phyloP scores from a whole-genome alignment of 2,329 filamentous ascomycete species.

The Fusarium duplospermum region DNA sequence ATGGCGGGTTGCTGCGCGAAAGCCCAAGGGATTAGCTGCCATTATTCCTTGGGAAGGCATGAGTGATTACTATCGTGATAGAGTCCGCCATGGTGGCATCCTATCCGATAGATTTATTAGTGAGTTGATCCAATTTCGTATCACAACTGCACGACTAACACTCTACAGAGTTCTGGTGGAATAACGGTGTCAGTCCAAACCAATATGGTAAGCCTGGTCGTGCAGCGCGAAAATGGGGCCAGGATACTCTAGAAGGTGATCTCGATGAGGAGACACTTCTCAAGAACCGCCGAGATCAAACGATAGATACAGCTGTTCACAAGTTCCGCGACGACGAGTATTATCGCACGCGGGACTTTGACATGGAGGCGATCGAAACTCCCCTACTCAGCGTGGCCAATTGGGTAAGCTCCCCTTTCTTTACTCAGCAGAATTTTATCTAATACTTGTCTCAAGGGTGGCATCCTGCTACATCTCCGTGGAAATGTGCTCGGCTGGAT shows the following conservation, averaged over 20 bases:
- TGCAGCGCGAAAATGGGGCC: background rate
- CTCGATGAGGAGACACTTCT: background rate
- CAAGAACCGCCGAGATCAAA: background rate
- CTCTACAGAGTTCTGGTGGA: conserved; percentile 1
- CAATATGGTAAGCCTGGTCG: conserved; percentile 65
- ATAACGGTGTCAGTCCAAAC: conserved; percentile 52
- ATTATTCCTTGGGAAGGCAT: conserved; percentile 51
- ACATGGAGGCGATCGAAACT: conserved; percentile 72
- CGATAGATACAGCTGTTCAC: background rate
- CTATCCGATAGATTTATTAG: background rate
- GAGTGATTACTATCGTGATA: background rate
- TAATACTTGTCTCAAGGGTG: conserved; percentile 40
- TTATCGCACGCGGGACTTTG: background rate
- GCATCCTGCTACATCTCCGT: conserved; percentile 74
- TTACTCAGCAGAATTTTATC: background rate
- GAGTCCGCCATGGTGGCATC: conserved; percentile 7
- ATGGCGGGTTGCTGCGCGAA: conserved; percentile 59
- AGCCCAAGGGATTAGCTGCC: conserved; percentile 56
- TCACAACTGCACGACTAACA: background rate
- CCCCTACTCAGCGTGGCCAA: conserved; percentile 75
- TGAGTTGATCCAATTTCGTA: background rate
- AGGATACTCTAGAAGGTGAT: background rate
- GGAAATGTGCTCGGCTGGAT: conserved; percentile 74
- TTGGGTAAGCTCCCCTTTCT: conserved; percentile 61
- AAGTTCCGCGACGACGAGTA: background rate